phyloP scores from a whole-genome alignment of 352 stramenopile genomes.

The Pythium chondricola region DNA sequence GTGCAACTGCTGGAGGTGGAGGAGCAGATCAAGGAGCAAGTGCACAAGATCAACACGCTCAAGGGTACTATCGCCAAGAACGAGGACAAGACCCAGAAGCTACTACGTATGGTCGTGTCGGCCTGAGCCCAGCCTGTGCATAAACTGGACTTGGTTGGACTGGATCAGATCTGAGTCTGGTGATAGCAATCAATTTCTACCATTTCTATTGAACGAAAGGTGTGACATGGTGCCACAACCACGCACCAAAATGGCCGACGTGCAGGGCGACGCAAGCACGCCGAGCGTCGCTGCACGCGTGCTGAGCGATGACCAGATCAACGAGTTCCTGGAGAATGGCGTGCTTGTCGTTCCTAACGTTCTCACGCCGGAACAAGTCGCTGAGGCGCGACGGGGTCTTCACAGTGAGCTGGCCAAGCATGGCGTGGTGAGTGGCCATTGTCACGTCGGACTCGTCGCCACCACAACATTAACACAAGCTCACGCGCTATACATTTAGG shows the following conservation, averaged over 20 bases:
- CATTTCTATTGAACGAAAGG: too few relatives aligned
- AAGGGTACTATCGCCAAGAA: constrained; percentile 92
- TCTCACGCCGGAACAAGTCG: constrained; percentile 50
- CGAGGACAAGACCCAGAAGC: constrained; percentile 87
- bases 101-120: constrained; percentile 86
- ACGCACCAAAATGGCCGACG: too few relatives aligned
- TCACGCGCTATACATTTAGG: constrained; percentile 17
- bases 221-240: too few relatives aligned
- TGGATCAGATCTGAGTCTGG: too few relatives aligned
- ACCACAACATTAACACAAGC: neutral
- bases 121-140: constrained; percentile 17
- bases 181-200: too few relatives aligned
- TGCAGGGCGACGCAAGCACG: neutral
- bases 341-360: constrained; percentile 77
- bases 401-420: constrained; percentile 64
- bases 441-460: neutral
- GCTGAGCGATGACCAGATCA: constrained; percentile 51
- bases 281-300: constrained; percentile 21
- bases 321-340: constrained; percentile 52
- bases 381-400: constrained; percentile 40
- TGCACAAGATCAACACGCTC: constrained; percentile 88
- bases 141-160: too few relatives aligned
- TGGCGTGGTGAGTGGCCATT: constrained; percentile 37
- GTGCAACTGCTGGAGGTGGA: constrained; percentile 82
- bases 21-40: constrained; percentile 88